Conservation (phyloP, 192 early-diverging fungal genomes). For the Irineochytrium annulatum region DNA sequence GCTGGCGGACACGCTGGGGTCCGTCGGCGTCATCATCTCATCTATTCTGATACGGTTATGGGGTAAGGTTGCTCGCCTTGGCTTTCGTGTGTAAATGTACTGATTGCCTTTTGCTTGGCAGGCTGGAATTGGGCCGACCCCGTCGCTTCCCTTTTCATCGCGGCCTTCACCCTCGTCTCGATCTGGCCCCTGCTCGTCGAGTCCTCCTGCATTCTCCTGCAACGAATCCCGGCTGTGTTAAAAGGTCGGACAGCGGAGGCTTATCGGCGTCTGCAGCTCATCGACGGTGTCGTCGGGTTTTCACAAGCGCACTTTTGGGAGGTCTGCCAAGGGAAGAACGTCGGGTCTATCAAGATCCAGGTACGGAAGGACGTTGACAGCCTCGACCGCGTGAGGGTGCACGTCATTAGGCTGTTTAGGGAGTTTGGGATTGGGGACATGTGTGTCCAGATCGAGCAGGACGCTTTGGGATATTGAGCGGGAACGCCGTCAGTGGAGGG, state of each 20-base stretch:
- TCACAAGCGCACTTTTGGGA: slow-evolving; percentile 49
- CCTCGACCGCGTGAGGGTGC: slow-evolving; percentile 28
- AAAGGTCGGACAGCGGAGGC: slow-evolving; percentile 14
- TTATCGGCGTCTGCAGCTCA: slow-evolving; percentile 22
- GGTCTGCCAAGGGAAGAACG: slow-evolving; percentile 30
- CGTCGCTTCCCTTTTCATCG: slow-evolving; percentile 88
- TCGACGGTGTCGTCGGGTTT: slow-evolving; percentile 38
- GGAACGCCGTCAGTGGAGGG: too few species aligned
- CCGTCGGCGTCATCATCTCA: slow-evolving; percentile 93
- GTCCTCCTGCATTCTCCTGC: slow-evolving; percentile 47
- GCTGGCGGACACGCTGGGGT: slow-evolving; percentile 90
- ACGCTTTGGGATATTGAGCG: slow-evolving; percentile 27
- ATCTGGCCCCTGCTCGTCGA: slow-evolving; percentile 79
- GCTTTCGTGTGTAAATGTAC: not conserved
- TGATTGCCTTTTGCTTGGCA: slow-evolving; percentile 10
- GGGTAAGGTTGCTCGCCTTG: slow-evolving; percentile 32
- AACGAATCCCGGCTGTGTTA: slow-evolving; percentile 32
- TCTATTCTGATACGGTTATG: slow-evolving; percentile 82
- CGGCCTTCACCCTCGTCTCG: slow-evolving; percentile 76
- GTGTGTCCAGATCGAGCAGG: slow-evolving; percentile 40
- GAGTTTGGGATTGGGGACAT: slow-evolving; percentile 36
- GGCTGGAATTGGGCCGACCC: slow-evolving; percentile 95
- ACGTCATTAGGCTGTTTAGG: slow-evolving; percentile 28
- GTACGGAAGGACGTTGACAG: slow-evolving; percentile 12
- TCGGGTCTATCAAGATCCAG: slow-evolving; percentile 44